Percentiles rank a stretch among this genome's conserved stretches.
Conservation (phyloP, 345 rosid species). For the Mallotus nudiflorus region DNA sequence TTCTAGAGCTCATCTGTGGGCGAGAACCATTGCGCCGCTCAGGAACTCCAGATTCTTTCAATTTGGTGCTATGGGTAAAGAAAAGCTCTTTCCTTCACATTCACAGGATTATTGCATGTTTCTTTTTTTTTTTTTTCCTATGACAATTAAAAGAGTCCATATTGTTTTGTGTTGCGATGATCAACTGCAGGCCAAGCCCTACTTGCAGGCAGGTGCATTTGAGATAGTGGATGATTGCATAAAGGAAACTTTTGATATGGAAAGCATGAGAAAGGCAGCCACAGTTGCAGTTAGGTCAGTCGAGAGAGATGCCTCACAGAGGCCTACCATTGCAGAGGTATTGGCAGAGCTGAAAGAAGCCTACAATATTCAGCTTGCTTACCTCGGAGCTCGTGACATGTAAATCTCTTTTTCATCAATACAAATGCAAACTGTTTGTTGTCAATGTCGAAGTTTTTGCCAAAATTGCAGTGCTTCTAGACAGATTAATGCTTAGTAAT, state of each 20-base stretch:
- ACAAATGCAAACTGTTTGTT: background rate
- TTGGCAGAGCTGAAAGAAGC: conserved; percentile 77
- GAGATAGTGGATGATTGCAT: conserved; percentile 76
- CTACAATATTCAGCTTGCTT: conserved; percentile 70
- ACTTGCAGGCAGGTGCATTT: conserved; percentile 84
- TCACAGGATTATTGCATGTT: background rate
- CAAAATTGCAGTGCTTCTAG: background rate
- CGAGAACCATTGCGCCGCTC: conserved; percentile 77
- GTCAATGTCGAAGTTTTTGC: background rate
- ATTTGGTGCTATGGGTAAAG: conserved; percentile 83
- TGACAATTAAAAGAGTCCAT: background rate
- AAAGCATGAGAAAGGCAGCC: conserved; percentile 72
- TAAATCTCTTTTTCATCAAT: conserved; percentile 26
- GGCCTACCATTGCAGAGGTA: conserved; percentile 64
- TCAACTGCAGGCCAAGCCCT: conserved; percentile 75
- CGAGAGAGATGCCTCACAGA: conserved; percentile 72
- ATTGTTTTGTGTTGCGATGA: background rate
- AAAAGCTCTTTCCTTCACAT: background rate
- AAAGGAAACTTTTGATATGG: conserved; percentile 59
- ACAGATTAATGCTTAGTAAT: background rate
- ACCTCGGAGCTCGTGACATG: conserved; percentile 59
- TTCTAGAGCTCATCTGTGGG: conserved; percentile 90
- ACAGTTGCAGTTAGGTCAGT: conserved; percentile 59
- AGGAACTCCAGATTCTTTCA: conserved; percentile 91
- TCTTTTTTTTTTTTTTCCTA: background rate